Base-by-base conservation (phyloP, 371 early-diverging fungal species). In the Mortierella polycephala region DNA sequence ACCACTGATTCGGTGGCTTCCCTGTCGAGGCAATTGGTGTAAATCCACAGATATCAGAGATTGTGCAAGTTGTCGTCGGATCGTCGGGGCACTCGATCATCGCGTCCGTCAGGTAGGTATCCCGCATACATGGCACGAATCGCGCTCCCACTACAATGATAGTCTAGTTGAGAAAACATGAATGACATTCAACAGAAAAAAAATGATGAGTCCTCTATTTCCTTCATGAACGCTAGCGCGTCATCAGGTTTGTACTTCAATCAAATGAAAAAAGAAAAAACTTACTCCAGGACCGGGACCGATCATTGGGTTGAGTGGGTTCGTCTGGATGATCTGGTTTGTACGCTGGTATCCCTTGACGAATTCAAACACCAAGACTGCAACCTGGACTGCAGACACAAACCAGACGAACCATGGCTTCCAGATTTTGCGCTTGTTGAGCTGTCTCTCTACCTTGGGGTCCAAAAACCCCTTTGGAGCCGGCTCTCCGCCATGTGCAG, bases 1-100 rank as follows among this genome's bases (percentile, higher is more conserved):
- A 95, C 85, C 91, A 90, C 68, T 95, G 96, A 73, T 93, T 73
- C 2, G 91, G 87, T 62, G 83, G 59, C 20, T 67, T 79, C 11
- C 60, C 64, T 16, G 50, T 71, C 57, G 30, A 64, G 52, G 52
- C 59, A 23, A 73, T 89, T 81, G 54, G 87, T 77, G 67, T 81
- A 57, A 89, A 85, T 10, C 88, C 90, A 81, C 91, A 90, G 13
- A 88, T 57, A 11, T 85, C 74, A 20, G 85, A 83, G 7, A 90
- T 60, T 0, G 83, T 82, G 69, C 90, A 91, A 2, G 75, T 69
- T 7, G 50, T 37, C 30, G 76, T 76, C 4, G 74, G 46, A 23
- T 81, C 73, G 42, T 83, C 74, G 16, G 82, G 84, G 16, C 81
- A 82, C 42, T 71, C 45, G 18, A 65, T 70, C 5, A 59, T 54